phyloP scores from a whole-genome alignment of 148 eudicot species.

The Limonium bicolor region DNA sequence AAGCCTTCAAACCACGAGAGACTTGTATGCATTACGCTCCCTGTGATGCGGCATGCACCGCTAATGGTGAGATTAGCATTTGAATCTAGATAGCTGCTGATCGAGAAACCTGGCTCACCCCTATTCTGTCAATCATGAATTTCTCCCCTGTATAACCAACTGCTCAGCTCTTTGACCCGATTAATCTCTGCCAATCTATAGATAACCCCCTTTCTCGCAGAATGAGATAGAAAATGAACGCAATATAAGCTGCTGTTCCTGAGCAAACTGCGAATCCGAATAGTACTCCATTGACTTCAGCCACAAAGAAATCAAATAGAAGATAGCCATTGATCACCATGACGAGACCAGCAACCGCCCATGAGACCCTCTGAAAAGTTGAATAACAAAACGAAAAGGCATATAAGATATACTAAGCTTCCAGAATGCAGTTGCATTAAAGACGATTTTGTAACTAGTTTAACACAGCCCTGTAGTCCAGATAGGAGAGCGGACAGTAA shows the following conservation, averaged over 20 bases:
- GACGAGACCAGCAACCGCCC: constrained; percentile 50
- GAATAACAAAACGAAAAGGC: neutral
- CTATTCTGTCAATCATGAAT: too few species aligned
- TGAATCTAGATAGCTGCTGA: too few species aligned
- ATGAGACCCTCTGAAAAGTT: constrained; percentile 30
- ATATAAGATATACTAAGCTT: neutral
- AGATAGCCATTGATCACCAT: constrained; percentile 52
- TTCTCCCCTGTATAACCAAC: too few species aligned
- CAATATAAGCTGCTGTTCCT: constrained; percentile 24
- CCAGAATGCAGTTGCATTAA: neutral
- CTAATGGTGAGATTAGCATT: too few species aligned
- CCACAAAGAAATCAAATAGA: constrained; percentile 32
- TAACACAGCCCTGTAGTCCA: neutral
- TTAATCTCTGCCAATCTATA: constrained; percentile 7
- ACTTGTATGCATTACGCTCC: too few species aligned
- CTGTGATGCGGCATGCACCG: too few species aligned
- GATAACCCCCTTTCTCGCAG: constrained; percentile 17
- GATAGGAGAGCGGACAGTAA: neutral
- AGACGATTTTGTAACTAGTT: neutral
- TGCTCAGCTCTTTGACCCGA: too few species aligned
- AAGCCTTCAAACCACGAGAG: too few species aligned
- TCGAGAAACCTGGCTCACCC: too few species aligned
- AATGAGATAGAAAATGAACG: constrained; percentile 35
- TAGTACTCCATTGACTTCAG: constrained; percentile 38
- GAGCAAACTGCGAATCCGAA: constrained; percentile 25